Evolutionary conservation across 768 basidiomycete genomes (phyloP), one percentile per base, ranked within the genome.

Genomic region (Gloeostereum incarnatum): DNA sequence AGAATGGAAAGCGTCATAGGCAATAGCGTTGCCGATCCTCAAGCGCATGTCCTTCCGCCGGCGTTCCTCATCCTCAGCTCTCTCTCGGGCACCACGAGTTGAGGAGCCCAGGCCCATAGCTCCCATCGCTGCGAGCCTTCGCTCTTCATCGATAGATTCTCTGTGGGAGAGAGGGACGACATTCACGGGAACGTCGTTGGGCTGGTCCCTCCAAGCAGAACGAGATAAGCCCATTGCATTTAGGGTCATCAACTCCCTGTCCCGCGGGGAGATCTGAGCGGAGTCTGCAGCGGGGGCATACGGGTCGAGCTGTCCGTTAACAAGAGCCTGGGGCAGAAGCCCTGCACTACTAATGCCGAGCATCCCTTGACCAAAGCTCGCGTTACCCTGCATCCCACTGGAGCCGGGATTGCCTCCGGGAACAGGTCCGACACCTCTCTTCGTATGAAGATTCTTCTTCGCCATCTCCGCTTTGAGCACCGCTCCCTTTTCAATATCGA

Each of bases 381-480:
- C n/a, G n/a, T n/a, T n/a, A n/a, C n/a, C n/a, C n/a, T n/a, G n/a
- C n/a, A n/a, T n/a, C n/a, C 33, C 33, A 22, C 24, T 14, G 33
- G 16, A 16, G 22, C 35, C 20, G 16, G 7, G 8, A 18, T 24
- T 24, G 14, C 47, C 42, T 8, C 60, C 63, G 24, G 64, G 63
- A 14, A 77, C 65, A 4, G 77, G 76, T n/a, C 87, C 87, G 17
- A 90, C 80, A 2, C 86, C 86, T 26, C 89, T 69, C 65, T 94
- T 96, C 14, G 92, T 94, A 53, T 99, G 94, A 26, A 99, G 60
- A 53, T 99, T 98, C 74, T 99, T 99, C 77, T 98, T 98, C 14
- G 96, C 96, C 93, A 99, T 97, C 62, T 98, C 96, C 16, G 94
- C 96, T 59, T 97, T 98, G 26, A 99, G 59, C 2, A 92, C 82